Conservation (phyloP, 1,284 basidiomycete genomes). For the Apiotrichum gamsii region DNA sequence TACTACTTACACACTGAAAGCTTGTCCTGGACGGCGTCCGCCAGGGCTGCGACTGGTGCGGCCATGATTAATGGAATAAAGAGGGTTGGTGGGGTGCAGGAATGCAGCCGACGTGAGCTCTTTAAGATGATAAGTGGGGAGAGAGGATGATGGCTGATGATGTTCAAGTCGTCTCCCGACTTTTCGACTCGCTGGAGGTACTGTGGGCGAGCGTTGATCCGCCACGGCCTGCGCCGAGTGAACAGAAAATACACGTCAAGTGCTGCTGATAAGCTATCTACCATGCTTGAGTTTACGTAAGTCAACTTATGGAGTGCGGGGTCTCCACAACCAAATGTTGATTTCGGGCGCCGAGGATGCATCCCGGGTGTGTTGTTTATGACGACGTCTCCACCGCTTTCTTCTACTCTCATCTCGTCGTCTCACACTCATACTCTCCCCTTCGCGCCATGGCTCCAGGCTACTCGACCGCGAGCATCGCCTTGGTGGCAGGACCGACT, state of each 20-base stretch:
- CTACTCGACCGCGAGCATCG: constrained; percentile 19
- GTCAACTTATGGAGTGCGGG: too few species aligned
- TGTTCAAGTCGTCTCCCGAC: background rate
- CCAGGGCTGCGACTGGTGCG: background rate
- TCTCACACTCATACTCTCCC: background rate
- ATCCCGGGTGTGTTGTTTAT: background rate
- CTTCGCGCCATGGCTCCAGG: background rate
- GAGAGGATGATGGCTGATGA: too few species aligned
- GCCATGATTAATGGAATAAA: constrained; percentile 8
- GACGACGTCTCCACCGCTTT: too few species aligned
- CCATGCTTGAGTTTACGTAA: too few species aligned
- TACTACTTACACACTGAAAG: background rate
- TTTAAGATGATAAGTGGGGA: too few species aligned
- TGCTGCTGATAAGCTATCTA: too few species aligned
- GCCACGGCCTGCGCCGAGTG: too few species aligned
- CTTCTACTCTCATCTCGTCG: background rate
- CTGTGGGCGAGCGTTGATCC: too few species aligned
- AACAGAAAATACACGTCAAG: too few species aligned
- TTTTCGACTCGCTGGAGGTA: constrained; percentile 3
- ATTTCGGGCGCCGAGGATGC: too few species aligned
- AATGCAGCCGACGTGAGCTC: too few species aligned
- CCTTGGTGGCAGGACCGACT: constrained; percentile 38
- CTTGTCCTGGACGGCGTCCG: background rate
- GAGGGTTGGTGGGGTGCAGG: background rate
- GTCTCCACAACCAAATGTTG: too few species aligned